These are phyloP conservation scores for Neoascochyta sp. DNA, from an alignment of 2,329 filamentous ascomycete genomes.

Conservation along the genomic window DNA sequence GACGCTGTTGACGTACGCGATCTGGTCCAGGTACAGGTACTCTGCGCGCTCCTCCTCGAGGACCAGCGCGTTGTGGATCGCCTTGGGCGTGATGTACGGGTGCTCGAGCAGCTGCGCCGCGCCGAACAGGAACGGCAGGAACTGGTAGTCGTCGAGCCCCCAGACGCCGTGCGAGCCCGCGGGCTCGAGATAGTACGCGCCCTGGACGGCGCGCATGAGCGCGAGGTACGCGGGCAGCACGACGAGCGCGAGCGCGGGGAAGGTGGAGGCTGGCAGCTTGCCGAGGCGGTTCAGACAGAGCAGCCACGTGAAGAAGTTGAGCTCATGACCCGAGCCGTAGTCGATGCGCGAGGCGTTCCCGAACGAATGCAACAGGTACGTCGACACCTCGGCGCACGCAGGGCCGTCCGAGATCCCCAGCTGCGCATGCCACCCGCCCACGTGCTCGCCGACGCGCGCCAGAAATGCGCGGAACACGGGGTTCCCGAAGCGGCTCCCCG, in stretches of 20 bases:
- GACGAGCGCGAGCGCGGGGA: constrained; percentile 68
- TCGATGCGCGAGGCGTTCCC: constrained; percentile 80
- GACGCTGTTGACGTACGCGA: constrained; percentile 89
- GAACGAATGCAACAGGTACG: constrained; percentile 79
- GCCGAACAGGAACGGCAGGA: constrained; percentile 52
- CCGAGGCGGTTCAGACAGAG: constrained; percentile 84
- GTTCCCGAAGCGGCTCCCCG: constrained; percentile 92
- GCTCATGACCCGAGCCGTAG: constrained; percentile 94
- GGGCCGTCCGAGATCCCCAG: constrained; percentile 52
- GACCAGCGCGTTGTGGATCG: constrained; percentile 81
- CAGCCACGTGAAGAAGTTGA: constrained; percentile 96
- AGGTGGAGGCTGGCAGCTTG: constrained; percentile 62
- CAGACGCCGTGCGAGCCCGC: constrained; percentile 52
- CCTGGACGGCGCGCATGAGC: constrained; percentile 84
- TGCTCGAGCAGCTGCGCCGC: constrained; percentile 63
- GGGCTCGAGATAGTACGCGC: constrained; percentile 92
- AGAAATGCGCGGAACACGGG: constrained; percentile 82
- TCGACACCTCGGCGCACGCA: constrained; percentile 67
- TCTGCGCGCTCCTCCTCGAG: constrained; percentile 82
- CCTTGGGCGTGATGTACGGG: constrained; percentile 48
- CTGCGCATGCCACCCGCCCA: constrained; percentile 60
- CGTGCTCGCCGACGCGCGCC: constrained; percentile 54
- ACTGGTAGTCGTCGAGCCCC: constrained; percentile 54
- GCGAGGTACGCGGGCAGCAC: constrained; percentile 79
- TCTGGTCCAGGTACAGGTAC: constrained; percentile 88